These are phyloP conservation scores for Leccinum fallax DNA, from an alignment of 1,284 basidiomycete species.

Conservation along the genomic window DNA sequence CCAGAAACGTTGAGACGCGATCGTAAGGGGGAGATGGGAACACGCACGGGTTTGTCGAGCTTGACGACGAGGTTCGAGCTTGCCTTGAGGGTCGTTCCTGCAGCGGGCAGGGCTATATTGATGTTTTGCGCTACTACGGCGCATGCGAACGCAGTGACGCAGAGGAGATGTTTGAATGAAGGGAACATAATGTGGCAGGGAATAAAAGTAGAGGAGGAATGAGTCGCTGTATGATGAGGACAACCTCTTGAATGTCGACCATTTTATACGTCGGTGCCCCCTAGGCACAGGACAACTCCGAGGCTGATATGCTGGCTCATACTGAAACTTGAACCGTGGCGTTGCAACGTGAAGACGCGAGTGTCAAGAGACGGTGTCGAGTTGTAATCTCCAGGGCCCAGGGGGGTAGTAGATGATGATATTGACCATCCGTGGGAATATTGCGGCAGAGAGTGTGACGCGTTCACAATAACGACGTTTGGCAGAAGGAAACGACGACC, in stretches of 20 bases:
- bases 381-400: not conserved
- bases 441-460: not conserved
- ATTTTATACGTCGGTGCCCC: slow-evolving; percentile 11
- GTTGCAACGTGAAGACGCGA: not conserved
- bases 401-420: not conserved
- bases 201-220: not conserved
- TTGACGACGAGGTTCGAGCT: slow-evolving; percentile 44
- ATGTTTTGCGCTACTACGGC: slow-evolving; percentile 44
- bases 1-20: not conserved
- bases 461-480: not conserved
- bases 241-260: not conserved
- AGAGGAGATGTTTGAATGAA: slow-evolving; percentile 15
- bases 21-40: too few species aligned
- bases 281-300: not conserved
- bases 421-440: not conserved
- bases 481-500: slow-evolving; percentile 4
- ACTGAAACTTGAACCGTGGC: not conserved
- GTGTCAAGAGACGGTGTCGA: not conserved
- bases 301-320: not conserved
- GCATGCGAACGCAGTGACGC: slow-evolving; percentile 6
- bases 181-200: slow-evolving; percentile 10
- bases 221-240: not conserved
- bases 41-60: slow-evolving; percentile 47
- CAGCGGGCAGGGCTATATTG: slow-evolving; percentile 40
- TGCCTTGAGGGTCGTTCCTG: slow-evolving; percentile 36